Base-by-base conservation (phyloP, 805 yeast species). In the Scheffersomyces ergatensis region DNA sequence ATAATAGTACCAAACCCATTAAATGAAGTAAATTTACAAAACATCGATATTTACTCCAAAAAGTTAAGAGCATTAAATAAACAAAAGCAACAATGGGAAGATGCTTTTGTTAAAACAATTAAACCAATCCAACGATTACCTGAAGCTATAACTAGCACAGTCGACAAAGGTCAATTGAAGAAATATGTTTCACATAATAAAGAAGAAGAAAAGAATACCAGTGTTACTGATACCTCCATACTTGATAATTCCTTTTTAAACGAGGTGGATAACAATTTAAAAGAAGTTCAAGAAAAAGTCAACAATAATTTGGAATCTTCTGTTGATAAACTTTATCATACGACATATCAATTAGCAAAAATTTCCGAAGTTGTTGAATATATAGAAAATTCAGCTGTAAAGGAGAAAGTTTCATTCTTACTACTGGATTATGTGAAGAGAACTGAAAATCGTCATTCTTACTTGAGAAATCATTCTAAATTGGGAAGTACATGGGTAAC, bases 1-100 rank as follows among this genome's bases (percentile, higher is more conserved):
- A 58, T 67, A 5, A 52, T 76, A 25, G 57, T 70, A 26, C 83
- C 87, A 1, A 85, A 85, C 54, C 76, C 78, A n/a, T 70, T 77
- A 35, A 85, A 85, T 50, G 58, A 63, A 7, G 65, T 74, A 29
- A 83, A 84, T 52, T 44, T 51, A 27, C 63, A 67, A 33, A 78
- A 76, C 37, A 58, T 82, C 15, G 64, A 69, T 24, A 60, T 72
- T 27, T 77, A 76, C 49, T 65, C 68, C 26, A 53, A 61, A 23
- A 72, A 78, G 46, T 58, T 82, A 37, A 50, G 54, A 9, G 62
- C 63, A 17, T 58, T 84, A 37, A 60, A 63, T 31, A 52, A 55
- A 21, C 84, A 82, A 42, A 74, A 72, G 43, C 55, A 50, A 8
- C 65, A 64, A 27, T 80, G 87, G 83, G 61, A 60, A 39, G 50